A percentile compares a stretch with the other conserved stretches of the same genome.
phyloP scores from a whole-genome alignment of 2,329 filamentous ascomycete genomes.

The Aspergillus hiratsukae region DNA sequence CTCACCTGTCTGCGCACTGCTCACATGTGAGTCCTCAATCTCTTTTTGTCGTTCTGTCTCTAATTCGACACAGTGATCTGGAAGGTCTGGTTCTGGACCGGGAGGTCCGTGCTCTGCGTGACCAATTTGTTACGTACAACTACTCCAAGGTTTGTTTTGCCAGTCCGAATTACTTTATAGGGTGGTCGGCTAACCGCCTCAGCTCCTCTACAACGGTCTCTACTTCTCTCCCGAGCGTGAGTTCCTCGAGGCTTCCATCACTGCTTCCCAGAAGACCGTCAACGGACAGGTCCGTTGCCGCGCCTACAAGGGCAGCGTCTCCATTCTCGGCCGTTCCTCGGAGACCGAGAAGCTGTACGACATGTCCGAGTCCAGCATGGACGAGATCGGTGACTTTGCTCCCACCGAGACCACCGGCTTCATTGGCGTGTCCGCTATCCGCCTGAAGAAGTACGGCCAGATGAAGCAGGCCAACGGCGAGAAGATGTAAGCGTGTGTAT shows the following conservation, averaged over 20 bases:
- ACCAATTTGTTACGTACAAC: slow-evolving; percentile 65
- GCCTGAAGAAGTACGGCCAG: slow-evolving; percentile 44
- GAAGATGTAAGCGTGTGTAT: slow-evolving; percentile 17
- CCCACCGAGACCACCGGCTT: slow-evolving; percentile 64
- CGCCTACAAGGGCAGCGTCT: slow-evolving; percentile 62
- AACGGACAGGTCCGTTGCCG: slow-evolving; percentile 60
- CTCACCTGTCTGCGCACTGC: slow-evolving; percentile 31
- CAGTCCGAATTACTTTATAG: slow-evolving; percentile 49
- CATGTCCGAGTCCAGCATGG: slow-evolving; percentile 63
- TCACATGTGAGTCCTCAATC: slow-evolving; percentile 29
- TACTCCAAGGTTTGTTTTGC: slow-evolving; percentile 50
- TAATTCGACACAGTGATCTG: slow-evolving; percentile 19
- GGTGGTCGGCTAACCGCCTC: neutral
- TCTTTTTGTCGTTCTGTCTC: neutral
- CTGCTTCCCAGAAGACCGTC: slow-evolving; percentile 55
- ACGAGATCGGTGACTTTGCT: slow-evolving; percentile 64
- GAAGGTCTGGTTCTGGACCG: slow-evolving; percentile 62
- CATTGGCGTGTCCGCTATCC: slow-evolving; percentile 36
- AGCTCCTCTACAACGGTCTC: slow-evolving; percentile 6
- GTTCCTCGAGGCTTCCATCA: slow-evolving; percentile 63
- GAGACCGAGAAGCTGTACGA: slow-evolving; percentile 68
- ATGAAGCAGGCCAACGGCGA: slow-evolving; percentile 35
- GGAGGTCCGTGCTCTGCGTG: slow-evolving; percentile 63
- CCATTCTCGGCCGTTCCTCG: slow-evolving; percentile 49
- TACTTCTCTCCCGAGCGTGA: slow-evolving; percentile 69